Base-by-base conservation (phyloP, 2,329 filamentous ascomycete genomes). In the Phoma sp. region DNA sequence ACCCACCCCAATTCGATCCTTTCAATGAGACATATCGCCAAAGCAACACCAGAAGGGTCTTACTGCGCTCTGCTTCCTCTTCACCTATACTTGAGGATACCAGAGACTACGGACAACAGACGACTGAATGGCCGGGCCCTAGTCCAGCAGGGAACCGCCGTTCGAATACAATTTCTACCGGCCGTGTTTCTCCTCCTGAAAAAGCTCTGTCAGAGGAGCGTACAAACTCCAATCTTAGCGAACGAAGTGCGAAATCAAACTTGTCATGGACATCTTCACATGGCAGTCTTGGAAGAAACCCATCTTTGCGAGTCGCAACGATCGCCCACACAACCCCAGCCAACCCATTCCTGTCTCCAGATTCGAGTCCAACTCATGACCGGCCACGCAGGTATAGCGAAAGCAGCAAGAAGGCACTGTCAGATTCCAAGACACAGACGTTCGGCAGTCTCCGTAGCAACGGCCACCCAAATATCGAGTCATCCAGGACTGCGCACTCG, bases 181-280 rank as follows among this genome's bases (percentile, higher is more conserved):
- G 80, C 3, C 73, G 75, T 10, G 50, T 71, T 1, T 83, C 82
- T 2, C 79, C 81, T 0, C 79, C 81, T 0, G 77, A 80, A 2
- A 82, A 81, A 57, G 80, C 76, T 32, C 48, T 41, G 5, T 68
- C 77, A 36, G 65, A 56, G 14, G 82, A 85, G 32, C 79, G 83
- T 18, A 86, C 83, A 2, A 77, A 77, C 3, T 86, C 83, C 0
- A 82, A 79, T 27, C 72, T 86, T 3, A 85, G 82, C 49, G 83
- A 85, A 10, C 72, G 72, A 7, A 84, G 82, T 22, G 70, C 71
- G 4, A 69, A 69, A 5, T 81, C 79, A 4, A 70, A 70, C 36
- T 56, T 77, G 0, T 82, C 80, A 2, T 77, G 76, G 30, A 67
- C 68, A 9, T 79, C 78, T 3, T 65, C 67, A 4, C 68, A 61